phyloP scores from a whole-genome alignment of 2,329 filamentous ascomycete species.

The Penicillium sp. region DNA sequence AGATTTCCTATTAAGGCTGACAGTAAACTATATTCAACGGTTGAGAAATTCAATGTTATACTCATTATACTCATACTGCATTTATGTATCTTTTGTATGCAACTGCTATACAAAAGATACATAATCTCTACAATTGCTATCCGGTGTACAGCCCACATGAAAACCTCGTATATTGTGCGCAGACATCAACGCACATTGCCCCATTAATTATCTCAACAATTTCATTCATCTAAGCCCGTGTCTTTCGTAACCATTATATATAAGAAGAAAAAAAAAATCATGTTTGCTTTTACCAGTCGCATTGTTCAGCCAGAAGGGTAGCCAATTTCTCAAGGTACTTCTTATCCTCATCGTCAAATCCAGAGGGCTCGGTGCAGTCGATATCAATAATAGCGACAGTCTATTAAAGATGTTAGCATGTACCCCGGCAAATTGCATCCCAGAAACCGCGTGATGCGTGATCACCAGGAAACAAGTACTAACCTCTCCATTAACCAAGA shows the following conservation, averaged over 20 bases:
- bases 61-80: too few species aligned
- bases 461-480: slow-evolving; percentile 12
- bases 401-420: slow-evolving; percentile 22
- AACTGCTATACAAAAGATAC: too few species aligned
- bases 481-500: slow-evolving; percentile 40
- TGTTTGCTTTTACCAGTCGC: slow-evolving; percentile 37
- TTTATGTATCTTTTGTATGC: too few species aligned
- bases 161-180: too few species aligned
- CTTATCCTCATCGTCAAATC: slow-evolving; percentile 46
- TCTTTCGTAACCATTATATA: not conserved
- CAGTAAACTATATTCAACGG: too few species aligned
- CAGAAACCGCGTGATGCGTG: not conserved
- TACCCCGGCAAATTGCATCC: too few species aligned
- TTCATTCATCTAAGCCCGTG: not conserved
- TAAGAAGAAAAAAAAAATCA: not conserved
- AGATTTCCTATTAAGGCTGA: too few species aligned
- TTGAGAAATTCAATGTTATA: too few species aligned
- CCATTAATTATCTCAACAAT: not conserved
- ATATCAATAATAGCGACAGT: slow-evolving; percentile 50
- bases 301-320: slow-evolving; percentile 36
- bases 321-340: slow-evolving; percentile 43
- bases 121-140: too few species aligned
- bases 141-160: too few species aligned
- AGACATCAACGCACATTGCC: too few species aligned
- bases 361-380: slow-evolving; percentile 42